Base-by-base conservation (phyloP, 139 green algal genomes). In the Bryopsis sp. region DNA sequence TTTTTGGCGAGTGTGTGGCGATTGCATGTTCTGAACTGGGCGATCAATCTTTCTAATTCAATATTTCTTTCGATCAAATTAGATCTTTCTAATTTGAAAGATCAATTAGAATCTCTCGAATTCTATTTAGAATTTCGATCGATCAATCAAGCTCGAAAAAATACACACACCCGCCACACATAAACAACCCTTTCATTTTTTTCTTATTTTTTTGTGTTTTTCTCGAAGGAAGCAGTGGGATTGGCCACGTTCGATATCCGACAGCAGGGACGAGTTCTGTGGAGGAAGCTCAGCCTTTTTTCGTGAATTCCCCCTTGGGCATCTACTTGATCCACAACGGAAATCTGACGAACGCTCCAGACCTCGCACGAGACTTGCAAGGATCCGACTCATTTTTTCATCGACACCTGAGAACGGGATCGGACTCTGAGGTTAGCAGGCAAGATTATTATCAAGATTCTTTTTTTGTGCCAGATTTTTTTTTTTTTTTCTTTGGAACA, bases 301-400 rank as follows among this genome's bases (percentile, higher is more conserved):
- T 98, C 74, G 95, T 97, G 19, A 96, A 96, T 85, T 95, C 85
- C 33, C 92, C 93, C 0, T 84, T 99, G 38, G 95, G 88, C 67
- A 98, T 96, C 59, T 97, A 90, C 83, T 78, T 99, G 33, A 97
- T 98, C 70, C 95, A 99, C 86, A 99, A 99, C 72, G 95, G 94
- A 68, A 99, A 99, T 89, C 82, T 99, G 28, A 98, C 94, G 38
- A 99, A 99, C 84, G 90, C 89, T 19, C 79, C 88, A 7, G 79
- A 94, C 72, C 79, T 97, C 73, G 72, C 88, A 47, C 22, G 29
- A 22, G 50, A 59, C 47, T 78, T 58, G 36, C 50, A 29, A 15
- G 50, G 62, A 38, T 79, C 82, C 32, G 68, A 80, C 47, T 92
- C 82, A 59, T 95, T 91, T 80, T 95, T 95, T 78, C 84, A 88